Percentiles rank a stretch among this genome's conserved stretches.
Conservation (phyloP, 169 alveolate species). For the Prorocentrum cordatum region DNA sequence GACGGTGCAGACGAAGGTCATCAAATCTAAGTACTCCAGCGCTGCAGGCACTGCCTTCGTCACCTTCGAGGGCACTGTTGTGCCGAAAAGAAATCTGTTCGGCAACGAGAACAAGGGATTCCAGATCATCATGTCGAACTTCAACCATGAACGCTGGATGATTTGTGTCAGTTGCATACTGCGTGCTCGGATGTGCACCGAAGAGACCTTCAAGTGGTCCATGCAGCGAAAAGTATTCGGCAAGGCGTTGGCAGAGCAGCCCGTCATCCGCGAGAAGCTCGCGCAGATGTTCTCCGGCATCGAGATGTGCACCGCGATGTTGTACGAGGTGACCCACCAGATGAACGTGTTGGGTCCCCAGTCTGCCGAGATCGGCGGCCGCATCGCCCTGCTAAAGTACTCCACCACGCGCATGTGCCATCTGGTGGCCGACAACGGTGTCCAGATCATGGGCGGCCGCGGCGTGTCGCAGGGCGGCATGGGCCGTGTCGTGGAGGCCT, state of each 20-base stretch:
- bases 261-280: constrained; percentile 58
- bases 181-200: not conserved
- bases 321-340: constrained; percentile 55
- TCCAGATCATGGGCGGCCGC: constrained; percentile 51
- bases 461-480: constrained; percentile 60
- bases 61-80: constrained; percentile 36
- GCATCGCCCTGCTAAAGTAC: constrained; percentile 60
- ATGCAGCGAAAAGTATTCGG: constrained; percentile 70
- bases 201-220: constrained; percentile 69
- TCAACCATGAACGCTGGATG: constrained; percentile 66
- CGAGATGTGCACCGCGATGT: constrained; percentile 65
- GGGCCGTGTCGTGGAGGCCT: constrained; percentile 61
- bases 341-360: constrained; percentile 37
- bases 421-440: constrained; percentile 33
- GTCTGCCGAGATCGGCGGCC: constrained; percentile 40
- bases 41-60: constrained; percentile 56
- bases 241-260: constrained; percentile 54
- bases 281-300: constrained; percentile 68
- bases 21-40: constrained; percentile 55
- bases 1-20: not conserved
- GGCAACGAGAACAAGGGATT: constrained; percentile 54
- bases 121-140: constrained; percentile 67
- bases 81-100: constrained; percentile 6
- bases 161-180: not conserved
- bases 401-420: constrained; percentile 25